A percentile compares a stretch with the other conserved stretches of the same genome.
Conservation (phyloP, 805 yeast species). For the Candida suzukii region DNA sequence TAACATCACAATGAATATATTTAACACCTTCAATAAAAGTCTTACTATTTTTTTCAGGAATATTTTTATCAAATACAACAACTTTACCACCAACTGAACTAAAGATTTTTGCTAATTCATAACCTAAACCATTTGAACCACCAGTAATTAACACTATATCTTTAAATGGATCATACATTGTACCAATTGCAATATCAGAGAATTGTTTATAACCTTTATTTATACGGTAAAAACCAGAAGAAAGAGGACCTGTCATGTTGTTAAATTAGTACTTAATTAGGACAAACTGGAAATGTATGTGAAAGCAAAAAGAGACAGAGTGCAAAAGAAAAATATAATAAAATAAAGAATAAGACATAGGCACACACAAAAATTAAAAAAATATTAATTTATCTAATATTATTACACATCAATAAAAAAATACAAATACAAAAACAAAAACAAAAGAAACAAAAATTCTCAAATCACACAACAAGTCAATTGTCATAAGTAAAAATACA, state of each 20-base stretch:
- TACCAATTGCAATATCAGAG: conserved; percentile 41
- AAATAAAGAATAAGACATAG: too few relatives aligned
- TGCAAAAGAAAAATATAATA: too few relatives aligned
- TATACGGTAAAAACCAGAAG: conserved; percentile 16
- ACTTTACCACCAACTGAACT: conserved; percentile 39
- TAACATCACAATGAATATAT: conserved; percentile 67
- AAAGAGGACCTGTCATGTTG: conserved; percentile 23
- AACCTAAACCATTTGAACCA: conserved; percentile 76
- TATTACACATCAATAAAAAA: too few relatives aligned
- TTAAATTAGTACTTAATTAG: not conserved
- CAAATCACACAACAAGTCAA: too few relatives aligned
- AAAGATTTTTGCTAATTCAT: conserved; percentile 46
- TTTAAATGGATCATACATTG: conserved; percentile 39
- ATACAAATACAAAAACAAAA: too few relatives aligned
- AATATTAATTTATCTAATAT: too few relatives aligned
- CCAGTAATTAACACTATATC: conserved; percentile 80
- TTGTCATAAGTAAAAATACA: too few relatives aligned
- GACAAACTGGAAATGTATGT: too few relatives aligned
- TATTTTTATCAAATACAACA: conserved; percentile 55
- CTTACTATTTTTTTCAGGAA: conserved; percentile 30
- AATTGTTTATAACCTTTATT: conserved; percentile 21
- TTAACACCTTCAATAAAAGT: conserved; percentile 31
- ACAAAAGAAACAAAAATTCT: too few relatives aligned
- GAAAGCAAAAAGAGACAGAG: too few relatives aligned
- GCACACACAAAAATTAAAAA: too few relatives aligned